Percentiles rank a stretch among this genome's conserved stretches.
These are phyloP conservation scores for Monilinia vaccinii-corymbosi DNA, from an alignment of 2,329 filamentous ascomycete species.

Conservation along the genomic window DNA sequence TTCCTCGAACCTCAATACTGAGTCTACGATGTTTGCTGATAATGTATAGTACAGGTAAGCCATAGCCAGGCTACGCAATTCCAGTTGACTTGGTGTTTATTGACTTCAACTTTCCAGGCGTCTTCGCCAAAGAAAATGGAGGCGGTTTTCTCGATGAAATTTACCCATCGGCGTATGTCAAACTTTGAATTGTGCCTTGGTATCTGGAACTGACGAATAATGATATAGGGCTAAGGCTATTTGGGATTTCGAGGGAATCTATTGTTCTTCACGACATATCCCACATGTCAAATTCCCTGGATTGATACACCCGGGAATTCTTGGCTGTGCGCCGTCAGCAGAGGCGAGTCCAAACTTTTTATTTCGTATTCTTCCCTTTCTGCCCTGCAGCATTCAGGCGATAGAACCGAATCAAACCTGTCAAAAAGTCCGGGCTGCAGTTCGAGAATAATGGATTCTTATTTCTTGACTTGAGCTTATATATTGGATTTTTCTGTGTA, in stretches of 20 bases:
- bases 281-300: constrained; percentile 81
- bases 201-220: background rate
- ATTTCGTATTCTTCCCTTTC: background rate
- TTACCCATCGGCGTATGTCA: constrained; percentile 66
- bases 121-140: constrained; percentile 69
- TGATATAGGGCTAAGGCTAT: constrained; percentile 54
- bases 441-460: background rate
- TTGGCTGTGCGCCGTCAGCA: constrained; percentile 77
- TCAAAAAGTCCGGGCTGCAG: background rate
- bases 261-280: constrained; percentile 79
- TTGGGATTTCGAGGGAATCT: constrained; percentile 70
- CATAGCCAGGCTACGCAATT: background rate
- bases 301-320: constrained; percentile 77
- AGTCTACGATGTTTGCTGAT: background rate
- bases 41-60: constrained; percentile 1
- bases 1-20: constrained; percentile 31
- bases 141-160: constrained; percentile 83
- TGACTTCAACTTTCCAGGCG: constrained; percentile 15
- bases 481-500: background rate
- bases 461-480: background rate
- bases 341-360: constrained; percentile 17
- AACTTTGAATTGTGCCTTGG: background rate
- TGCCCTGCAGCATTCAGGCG: background rate
- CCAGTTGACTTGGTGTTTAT: background rate
- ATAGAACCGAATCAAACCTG: background rate